Percentiles rank a stretch among this genome's conserved stretches.
Evolutionary conservation across 768 basidiomycete species (phyloP).

Genomic region (Auriscalpium microsporum): DNA sequence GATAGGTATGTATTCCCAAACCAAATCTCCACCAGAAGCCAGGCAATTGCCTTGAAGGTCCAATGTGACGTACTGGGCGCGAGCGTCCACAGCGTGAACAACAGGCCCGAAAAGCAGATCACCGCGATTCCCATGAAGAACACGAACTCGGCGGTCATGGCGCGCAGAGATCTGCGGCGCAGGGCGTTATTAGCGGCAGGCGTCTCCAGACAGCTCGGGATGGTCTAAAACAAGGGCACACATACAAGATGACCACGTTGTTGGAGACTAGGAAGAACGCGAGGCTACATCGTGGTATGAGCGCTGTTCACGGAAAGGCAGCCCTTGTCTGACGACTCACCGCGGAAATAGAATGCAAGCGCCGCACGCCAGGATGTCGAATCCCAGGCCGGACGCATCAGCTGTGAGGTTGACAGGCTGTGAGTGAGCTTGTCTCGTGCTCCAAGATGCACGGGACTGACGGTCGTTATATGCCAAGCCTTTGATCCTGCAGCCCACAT

Average conservation of each 20-base stretch:
- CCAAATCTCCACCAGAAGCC: slow-evolving; percentile 86
- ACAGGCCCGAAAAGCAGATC: slow-evolving; percentile 74
- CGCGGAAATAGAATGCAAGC: slow-evolving; percentile 83
- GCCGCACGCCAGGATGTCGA: slow-evolving; percentile 78
- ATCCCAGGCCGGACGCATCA: slow-evolving; percentile 50
- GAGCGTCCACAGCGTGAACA: slow-evolving; percentile 46
- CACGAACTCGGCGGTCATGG: slow-evolving; percentile 73
- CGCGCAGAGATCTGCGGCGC: slow-evolving; percentile 55
- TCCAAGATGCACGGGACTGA: background rate
- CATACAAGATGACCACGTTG: slow-evolving; percentile 72
- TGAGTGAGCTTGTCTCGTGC: background rate
- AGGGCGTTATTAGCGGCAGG: background rate
- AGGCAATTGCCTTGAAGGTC: slow-evolving; percentile 50
- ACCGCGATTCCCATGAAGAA: slow-evolving; percentile 73
- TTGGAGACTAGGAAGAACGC: slow-evolving; percentile 78
- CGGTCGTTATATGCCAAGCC: background rate
- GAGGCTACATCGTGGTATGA: slow-evolving; percentile 32
- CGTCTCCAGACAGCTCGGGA: background rate
- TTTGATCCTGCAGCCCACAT: slow-evolving; percentile 29
- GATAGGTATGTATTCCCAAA: slow-evolving; percentile 68
- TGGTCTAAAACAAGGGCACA: background rate
- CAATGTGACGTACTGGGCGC: slow-evolving; percentile 28
- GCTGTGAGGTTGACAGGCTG: background rate
- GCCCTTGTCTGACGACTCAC: slow-evolving; percentile 23
- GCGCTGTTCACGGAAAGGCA: background rate